Percentiles rank a stretch among this genome's conserved stretches.
Evolutionary conservation across 2,329 filamentous ascomycete genomes (phyloP).

Genomic region (Ophiostoma sp.): DNA sequence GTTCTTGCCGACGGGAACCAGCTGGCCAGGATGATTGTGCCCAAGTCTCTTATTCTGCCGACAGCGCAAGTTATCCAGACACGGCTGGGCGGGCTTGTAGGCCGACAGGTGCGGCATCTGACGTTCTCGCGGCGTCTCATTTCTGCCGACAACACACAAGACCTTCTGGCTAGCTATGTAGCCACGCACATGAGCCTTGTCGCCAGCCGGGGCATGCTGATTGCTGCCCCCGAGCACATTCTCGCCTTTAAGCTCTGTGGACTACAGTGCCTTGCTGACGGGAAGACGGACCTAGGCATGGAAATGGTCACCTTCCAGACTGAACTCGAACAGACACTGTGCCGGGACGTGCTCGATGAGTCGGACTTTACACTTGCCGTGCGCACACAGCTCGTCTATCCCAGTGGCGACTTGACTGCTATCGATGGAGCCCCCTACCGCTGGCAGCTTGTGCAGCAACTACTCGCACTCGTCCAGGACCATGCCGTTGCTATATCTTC

Average conservation of each 20-base stretch:
- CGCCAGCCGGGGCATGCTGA: slow-evolving; percentile 46
- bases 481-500: slow-evolving; percentile 36
- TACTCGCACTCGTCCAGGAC: slow-evolving; percentile 39
- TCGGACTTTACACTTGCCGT: slow-evolving; percentile 51
- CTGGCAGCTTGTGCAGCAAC: slow-evolving; percentile 42
- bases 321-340: slow-evolving; percentile 42
- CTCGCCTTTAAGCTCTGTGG: slow-evolving; percentile 61
- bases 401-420: slow-evolving; percentile 42
- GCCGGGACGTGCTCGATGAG: slow-evolving; percentile 61
- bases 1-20: slow-evolving; percentile 41
- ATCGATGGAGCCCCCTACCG: slow-evolving; percentile 51
- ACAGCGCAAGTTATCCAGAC: slow-evolving; percentile 52
- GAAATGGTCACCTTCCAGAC: slow-evolving; percentile 47
- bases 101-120: slow-evolving; percentile 49
- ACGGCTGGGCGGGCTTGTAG: slow-evolving; percentile 50
- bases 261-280: slow-evolving; percentile 50
- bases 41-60: slow-evolving; percentile 51
- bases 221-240: slow-evolving; percentile 58
- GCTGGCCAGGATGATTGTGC: slow-evolving; percentile 51
- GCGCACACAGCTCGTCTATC: slow-evolving; percentile 54
- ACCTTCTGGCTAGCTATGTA: not conserved
- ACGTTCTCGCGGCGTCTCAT: slow-evolving; percentile 52
- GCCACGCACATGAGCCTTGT: slow-evolving; percentile 36
- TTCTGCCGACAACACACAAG: slow-evolving; percentile 27
- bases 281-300: slow-evolving; percentile 35